These are phyloP conservation scores for Colletotrichum zoysiae DNA, from an alignment of 2,329 filamentous ascomycete genomes.

Conservation along the genomic window DNA sequence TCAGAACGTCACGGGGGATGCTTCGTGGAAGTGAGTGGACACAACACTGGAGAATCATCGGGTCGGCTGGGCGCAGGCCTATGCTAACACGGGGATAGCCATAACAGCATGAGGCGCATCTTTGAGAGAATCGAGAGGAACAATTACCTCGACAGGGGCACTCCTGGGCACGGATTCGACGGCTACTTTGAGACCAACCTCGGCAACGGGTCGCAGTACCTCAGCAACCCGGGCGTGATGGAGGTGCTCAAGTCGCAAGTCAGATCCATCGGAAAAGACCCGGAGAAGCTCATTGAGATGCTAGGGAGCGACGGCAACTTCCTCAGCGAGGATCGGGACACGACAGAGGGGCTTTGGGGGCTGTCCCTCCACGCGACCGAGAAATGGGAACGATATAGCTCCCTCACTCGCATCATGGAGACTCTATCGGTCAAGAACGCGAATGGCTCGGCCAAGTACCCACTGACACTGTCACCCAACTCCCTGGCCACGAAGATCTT, in stretches of 20 bases:
- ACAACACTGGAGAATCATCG: not conserved
- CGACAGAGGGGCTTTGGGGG: constrained; percentile 30
- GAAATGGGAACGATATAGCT: constrained; percentile 12
- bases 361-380: not conserved
- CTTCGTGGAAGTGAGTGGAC: constrained; percentile 60
- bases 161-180: constrained; percentile 63
- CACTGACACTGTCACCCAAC: constrained; percentile 55
- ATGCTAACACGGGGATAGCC: constrained; percentile 29
- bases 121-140: constrained; percentile 68
- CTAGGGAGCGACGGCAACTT: constrained; percentile 50
- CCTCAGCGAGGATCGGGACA: constrained; percentile 45
- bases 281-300: constrained; percentile 44
- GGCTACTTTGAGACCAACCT: constrained; percentile 48
- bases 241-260: constrained; percentile 32
- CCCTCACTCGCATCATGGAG: constrained; percentile 41
- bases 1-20: constrained; percentile 68
- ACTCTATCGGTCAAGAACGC: constrained; percentile 55
- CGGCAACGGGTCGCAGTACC: constrained; percentile 49
- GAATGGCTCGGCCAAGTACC: constrained; percentile 59
- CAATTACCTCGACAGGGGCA: constrained; percentile 57
- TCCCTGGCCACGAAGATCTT: constrained; percentile 54
- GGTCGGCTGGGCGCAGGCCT: too few relatives aligned
- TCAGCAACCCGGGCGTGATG: constrained; percentile 9
- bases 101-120: constrained; percentile 70
- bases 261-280: constrained; percentile 40